Conservation (phyloP, 164 flowering plant species). For the Liriodendron chinense region DNA sequence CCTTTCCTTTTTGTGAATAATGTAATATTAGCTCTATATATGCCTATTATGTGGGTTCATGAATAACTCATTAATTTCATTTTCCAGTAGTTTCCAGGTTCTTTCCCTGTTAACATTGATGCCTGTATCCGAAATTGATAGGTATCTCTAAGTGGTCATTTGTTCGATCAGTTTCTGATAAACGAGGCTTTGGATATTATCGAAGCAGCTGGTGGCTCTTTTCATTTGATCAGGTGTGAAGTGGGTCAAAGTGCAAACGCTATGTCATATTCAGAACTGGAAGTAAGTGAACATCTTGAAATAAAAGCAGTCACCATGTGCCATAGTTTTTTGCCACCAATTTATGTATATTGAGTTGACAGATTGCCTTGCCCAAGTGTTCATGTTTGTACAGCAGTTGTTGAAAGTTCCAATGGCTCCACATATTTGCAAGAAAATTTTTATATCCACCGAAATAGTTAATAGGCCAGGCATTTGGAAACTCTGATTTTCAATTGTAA, state of each 20-base stretch:
- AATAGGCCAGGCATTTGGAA: too few relatives aligned
- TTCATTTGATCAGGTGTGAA: slow-evolving; percentile 80
- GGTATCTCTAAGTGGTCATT: slow-evolving; percentile 97
- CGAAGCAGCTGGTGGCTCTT: slow-evolving; percentile 98
- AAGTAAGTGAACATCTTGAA: slow-evolving; percentile 46
- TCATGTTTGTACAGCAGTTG: too few relatives aligned
- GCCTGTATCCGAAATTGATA: slow-evolving; percentile 29
- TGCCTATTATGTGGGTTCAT: background rate
- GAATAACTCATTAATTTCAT: background rate
- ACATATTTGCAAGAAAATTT: too few relatives aligned
- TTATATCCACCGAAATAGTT: too few relatives aligned
- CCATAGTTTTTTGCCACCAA: background rate
- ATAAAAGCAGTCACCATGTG: background rate
- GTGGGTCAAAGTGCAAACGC: slow-evolving; percentile 80
- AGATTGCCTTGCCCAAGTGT: too few relatives aligned
- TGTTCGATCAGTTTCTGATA: slow-evolving; percentile 89
- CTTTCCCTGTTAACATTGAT: background rate
- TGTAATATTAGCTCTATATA: background rate
- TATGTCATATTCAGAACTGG: slow-evolving; percentile 86
- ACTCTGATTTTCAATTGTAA: too few relatives aligned
- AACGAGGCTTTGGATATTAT: slow-evolving; percentile 94
- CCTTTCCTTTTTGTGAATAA: background rate
- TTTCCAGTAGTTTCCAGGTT: background rate
- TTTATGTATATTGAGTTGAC: too few relatives aligned
- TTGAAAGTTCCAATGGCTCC: too few relatives aligned